phyloP scores from a whole-genome alignment of 345 rosid species.

The Eucalyptus lansdowneana region DNA sequence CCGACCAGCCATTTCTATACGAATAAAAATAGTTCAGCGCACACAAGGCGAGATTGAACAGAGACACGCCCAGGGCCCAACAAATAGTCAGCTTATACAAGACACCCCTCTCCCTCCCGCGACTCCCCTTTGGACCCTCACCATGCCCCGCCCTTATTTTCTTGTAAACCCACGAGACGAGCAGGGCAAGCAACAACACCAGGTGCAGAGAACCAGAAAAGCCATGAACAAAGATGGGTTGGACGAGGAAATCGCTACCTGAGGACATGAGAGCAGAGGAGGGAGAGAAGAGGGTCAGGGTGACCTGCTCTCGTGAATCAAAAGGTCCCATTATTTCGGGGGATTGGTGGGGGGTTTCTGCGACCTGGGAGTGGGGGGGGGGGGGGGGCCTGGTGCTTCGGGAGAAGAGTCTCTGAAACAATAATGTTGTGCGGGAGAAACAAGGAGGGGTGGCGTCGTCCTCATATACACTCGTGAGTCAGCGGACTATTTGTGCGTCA shows the following conservation, averaged over 20 bases:
- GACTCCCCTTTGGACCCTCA: background rate
- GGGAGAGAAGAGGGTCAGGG: background rate
- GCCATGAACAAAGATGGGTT: conserved; percentile 13
- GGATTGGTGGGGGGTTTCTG: background rate
- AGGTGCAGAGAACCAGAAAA: conserved; percentile 19
- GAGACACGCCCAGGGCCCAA: conserved; percentile 21
- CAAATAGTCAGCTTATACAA: background rate
- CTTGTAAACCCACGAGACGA: background rate
- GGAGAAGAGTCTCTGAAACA: too few species aligned
- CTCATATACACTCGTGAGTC: too few species aligned
- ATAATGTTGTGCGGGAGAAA: too few species aligned
- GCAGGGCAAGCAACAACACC: conserved; percentile 2
- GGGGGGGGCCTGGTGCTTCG: too few species aligned
- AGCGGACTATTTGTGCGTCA: too few species aligned
- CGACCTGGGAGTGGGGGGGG: background rate
- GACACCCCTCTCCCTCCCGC: background rate
- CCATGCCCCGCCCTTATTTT: background rate
- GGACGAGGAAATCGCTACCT: conserved; percentile 6
- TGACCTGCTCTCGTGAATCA: background rate
- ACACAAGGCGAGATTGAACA: conserved; percentile 16
- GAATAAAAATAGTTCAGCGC: conserved; percentile 22
- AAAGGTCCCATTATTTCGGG: background rate
- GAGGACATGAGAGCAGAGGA: background rate
- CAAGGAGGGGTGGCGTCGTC: too few species aligned
- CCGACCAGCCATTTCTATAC: conserved; percentile 30